These are phyloP conservation scores for Alternaria sp. DNA, from an alignment of 2,329 filamentous ascomycete species.

Conservation along the genomic window DNA sequence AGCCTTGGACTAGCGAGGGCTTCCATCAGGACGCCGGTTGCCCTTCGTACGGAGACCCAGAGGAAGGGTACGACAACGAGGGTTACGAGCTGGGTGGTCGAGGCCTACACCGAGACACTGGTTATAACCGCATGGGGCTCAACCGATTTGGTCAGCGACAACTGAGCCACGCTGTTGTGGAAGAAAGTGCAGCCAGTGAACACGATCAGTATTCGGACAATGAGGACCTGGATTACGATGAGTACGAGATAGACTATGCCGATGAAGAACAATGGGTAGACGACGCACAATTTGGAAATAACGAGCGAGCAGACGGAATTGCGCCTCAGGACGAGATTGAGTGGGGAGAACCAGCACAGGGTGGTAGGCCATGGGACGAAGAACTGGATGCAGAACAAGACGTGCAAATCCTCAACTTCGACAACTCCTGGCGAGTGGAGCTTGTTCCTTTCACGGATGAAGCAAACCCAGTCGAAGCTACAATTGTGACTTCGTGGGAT, in stretches of 20 bases:
- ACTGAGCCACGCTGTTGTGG: neutral
- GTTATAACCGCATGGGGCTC: conserved; percentile 6
- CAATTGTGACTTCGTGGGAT: neutral
- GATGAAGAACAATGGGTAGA: neutral
- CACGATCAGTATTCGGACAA: neutral
- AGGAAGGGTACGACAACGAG: conserved; percentile 17
- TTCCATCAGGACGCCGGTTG: conserved; percentile 8
- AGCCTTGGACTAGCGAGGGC: conserved; percentile 1
- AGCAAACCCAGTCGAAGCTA: neutral
- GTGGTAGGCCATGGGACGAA: neutral
- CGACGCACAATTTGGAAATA: neutral
- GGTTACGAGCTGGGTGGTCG: conserved; percentile 13
- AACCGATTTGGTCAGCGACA: conserved; percentile 4
- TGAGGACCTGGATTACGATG: neutral
- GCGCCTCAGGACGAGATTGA: neutral
- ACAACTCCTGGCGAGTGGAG: neutral
- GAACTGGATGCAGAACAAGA: neutral
- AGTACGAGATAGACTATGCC: neutral
- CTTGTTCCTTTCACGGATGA: neutral
- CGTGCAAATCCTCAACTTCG: neutral
- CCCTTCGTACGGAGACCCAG: conserved; percentile 13
- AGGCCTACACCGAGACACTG: conserved; percentile 18
- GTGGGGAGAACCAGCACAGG: neutral
- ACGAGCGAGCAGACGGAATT: neutral
- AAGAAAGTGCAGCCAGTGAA: neutral